phyloP scores from a whole-genome alignment of 2,329 filamentous ascomycete species.

The Curvularia eragrostidis region DNA sequence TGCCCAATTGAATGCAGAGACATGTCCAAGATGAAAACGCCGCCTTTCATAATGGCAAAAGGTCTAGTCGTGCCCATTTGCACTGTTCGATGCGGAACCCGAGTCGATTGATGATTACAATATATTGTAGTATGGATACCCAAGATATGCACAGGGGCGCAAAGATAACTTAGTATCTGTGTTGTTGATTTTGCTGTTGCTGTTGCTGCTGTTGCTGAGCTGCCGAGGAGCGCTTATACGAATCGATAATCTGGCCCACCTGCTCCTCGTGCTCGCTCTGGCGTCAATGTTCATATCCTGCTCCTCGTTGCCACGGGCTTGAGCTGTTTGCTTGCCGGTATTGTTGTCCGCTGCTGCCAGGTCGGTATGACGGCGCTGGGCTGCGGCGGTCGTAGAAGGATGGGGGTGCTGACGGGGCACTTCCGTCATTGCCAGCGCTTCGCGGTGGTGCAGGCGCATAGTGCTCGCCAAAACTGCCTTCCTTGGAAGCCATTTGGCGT shows the following conservation, averaged over 20 bases:
- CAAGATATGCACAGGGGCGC: conserved; percentile 35
- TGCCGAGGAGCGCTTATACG: conserved; percentile 44
- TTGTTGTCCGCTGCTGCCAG: conserved; percentile 45
- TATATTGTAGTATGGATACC: conserved; percentile 23
- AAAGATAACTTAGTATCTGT: conserved; percentile 34
- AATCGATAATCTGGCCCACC: conserved; percentile 46
- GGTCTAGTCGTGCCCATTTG: conserved; percentile 16
- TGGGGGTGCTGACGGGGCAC: conserved; percentile 44
- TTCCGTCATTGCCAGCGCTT: conserved; percentile 49
- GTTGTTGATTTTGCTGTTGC: conserved; percentile 17
- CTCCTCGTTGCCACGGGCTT: conserved; percentile 70
- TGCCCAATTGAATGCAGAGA: conserved; percentile 16
- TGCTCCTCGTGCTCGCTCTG: conserved; percentile 48
- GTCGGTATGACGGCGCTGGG: conserved; percentile 44
- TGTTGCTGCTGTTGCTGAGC: conserved; percentile 20
- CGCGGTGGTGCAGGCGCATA: conserved; percentile 53
- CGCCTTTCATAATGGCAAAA: conserved; percentile 31
- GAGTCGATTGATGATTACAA: conserved; percentile 34
- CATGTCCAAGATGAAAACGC: conserved; percentile 23
- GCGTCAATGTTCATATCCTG: conserved; percentile 66
- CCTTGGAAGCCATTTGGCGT: conserved; percentile 42
- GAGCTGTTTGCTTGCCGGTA: conserved; percentile 60
- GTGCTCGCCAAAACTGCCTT: conserved; percentile 51
- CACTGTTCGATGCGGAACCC: conserved; percentile 28
- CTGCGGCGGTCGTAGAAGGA: conserved; percentile 47